phyloP scores from a whole-genome alignment of 2,329 filamentous ascomycete genomes.

The Aureobasidium subglaciale region DNA sequence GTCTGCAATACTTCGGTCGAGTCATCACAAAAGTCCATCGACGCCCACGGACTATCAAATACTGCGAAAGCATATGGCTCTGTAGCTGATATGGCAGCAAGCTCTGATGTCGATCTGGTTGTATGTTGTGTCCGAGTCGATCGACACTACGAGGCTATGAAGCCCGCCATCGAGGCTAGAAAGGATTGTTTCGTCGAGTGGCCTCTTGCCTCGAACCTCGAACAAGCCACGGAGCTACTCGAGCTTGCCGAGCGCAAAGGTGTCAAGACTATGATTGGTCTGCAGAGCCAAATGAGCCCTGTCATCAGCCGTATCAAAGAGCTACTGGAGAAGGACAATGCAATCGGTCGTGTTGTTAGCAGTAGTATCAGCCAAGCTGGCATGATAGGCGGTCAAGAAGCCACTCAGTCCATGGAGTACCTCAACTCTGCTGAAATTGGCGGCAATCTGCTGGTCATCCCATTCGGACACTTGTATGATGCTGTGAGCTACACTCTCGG shows the following conservation, averaged over 20 bases:
- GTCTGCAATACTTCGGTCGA: constrained; percentile 43
- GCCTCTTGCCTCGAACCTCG: constrained; percentile 38
- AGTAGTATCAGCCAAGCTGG: constrained; percentile 28
- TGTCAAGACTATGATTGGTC: constrained; percentile 40
- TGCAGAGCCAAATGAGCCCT: constrained; percentile 40
- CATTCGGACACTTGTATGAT: constrained; percentile 37
- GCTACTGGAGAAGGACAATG: constrained; percentile 33
- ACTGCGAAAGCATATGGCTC: constrained; percentile 39
- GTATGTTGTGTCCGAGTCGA: constrained; percentile 39
- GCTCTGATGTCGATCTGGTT: constrained; percentile 43
- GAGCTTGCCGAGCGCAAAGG: constrained; percentile 35
- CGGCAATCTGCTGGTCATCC: constrained; percentile 37
- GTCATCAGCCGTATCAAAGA: constrained; percentile 36
- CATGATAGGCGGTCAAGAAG: constrained; percentile 21
- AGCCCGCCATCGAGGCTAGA: constrained; percentile 37
- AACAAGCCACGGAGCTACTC: constrained; percentile 38
- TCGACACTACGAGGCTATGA: constrained; percentile 36
- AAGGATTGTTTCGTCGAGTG: constrained; percentile 47
- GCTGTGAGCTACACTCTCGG: constrained; percentile 24
- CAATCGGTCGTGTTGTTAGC: constrained; percentile 38
- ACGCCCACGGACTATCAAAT: constrained; percentile 31
- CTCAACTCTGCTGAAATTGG: constrained; percentile 42
- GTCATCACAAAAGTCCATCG: constrained; percentile 37
- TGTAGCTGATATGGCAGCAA: constrained; percentile 36
- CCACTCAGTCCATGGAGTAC: constrained; percentile 35